These are phyloP conservation scores for Abrus precatorius DNA, from an alignment of 306 rosid genomes.

Conservation along the genomic window DNA sequence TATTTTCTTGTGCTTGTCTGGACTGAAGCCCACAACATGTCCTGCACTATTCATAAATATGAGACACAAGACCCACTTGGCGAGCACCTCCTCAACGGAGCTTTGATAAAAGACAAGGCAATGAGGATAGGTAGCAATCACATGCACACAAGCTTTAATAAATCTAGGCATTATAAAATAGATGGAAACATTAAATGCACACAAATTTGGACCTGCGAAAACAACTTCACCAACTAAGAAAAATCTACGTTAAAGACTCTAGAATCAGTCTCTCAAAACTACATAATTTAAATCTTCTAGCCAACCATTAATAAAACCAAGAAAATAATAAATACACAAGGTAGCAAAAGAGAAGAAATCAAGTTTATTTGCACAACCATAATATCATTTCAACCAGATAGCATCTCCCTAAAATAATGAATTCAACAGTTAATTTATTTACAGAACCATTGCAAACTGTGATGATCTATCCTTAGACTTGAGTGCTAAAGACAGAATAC, in stretches of 20 bases:
- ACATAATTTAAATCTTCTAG: neutral
- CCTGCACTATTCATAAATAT: neutral
- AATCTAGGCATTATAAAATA: neutral
- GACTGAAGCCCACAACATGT: neutral
- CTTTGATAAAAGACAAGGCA: constrained; percentile 16
- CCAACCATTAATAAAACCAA: neutral
- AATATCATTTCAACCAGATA: neutral
- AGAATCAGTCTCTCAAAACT: neutral
- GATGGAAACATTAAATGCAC: constrained; percentile 14
- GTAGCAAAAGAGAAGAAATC: constrained; percentile 20
- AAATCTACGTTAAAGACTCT: neutral
- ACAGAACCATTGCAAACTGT: neutral
- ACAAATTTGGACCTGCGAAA: neutral
- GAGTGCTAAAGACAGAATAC: neutral
- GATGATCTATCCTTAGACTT: neutral
- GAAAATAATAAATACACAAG: constrained; percentile 24
- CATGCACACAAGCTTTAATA: neutral
- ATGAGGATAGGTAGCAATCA: neutral
- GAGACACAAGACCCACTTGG: neutral
- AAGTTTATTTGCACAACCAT: neutral
- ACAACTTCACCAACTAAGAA: neutral
- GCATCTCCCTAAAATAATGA: neutral
- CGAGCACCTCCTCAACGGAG: neutral
- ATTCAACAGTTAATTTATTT: neutral
- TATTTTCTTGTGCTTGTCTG: neutral